These are phyloP conservation scores for Aspergillus sp. DNA, from an alignment of 2,329 filamentous ascomycete genomes.

Conservation along the genomic window DNA sequence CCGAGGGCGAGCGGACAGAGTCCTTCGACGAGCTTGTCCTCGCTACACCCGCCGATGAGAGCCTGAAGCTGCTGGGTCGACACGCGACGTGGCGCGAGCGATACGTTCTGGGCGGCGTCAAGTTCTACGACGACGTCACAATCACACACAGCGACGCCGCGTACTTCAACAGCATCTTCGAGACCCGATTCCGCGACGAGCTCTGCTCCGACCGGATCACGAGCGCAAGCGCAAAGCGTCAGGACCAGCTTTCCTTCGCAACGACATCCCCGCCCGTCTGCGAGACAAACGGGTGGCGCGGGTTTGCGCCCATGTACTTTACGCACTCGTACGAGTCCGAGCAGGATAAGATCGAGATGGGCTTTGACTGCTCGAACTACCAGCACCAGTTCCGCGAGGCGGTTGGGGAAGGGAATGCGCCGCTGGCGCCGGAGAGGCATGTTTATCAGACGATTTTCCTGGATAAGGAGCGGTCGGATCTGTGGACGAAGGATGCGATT, in stretches of 20 bases:
- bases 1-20: conserved; percentile 24
- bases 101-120: conserved; percentile 71
- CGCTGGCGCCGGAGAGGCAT: conserved; percentile 59
- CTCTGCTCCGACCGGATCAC: conserved; percentile 53
- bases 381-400: conserved; percentile 68
- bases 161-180: conserved; percentile 64
- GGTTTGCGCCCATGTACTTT: conserved; percentile 65
- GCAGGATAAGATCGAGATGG: conserved; percentile 62
- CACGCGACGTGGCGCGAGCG: conserved; percentile 65
- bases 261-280: conserved; percentile 41
- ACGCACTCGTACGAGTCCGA: conserved; percentile 61
- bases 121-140: conserved; percentile 66
- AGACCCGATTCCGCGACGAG: conserved; percentile 56
- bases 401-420: conserved; percentile 28
- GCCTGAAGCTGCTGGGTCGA: conserved; percentile 57
- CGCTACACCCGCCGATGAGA: conserved; percentile 60
- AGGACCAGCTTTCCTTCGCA: conserved; percentile 53
- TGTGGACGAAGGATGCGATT: conserved; percentile 64
- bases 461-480: conserved; percentile 59
- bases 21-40: conserved; percentile 63
- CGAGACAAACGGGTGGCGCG: conserved; percentile 40
- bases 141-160: conserved; percentile 62
- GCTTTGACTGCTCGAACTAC: conserved; percentile 77
- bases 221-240: conserved; percentile 39
- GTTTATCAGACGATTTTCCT: conserved; percentile 72